Evolutionary conservation across 257 asterid genomes (phyloP).

Genomic region (Solanum chmielewskii): DNA sequence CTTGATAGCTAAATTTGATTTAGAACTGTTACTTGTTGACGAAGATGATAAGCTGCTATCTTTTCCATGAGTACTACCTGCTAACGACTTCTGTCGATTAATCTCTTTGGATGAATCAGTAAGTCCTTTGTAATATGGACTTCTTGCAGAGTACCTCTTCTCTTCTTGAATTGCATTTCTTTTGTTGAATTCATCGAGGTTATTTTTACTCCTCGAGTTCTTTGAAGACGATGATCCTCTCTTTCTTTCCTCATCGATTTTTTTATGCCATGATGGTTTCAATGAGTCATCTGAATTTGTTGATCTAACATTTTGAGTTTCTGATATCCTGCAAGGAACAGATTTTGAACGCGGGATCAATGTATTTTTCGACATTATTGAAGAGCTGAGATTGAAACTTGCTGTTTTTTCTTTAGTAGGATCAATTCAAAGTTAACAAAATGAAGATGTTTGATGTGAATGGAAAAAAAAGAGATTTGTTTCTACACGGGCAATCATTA

Average conservation of each 20-base stretch:
- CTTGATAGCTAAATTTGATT: constrained; percentile 31
- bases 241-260: constrained; percentile 10
- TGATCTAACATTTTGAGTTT: constrained; percentile 15
- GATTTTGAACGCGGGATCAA: constrained; percentile 45
- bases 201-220: constrained; percentile 21
- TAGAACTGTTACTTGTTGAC: constrained; percentile 15
- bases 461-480: background rate
- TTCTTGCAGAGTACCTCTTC: constrained; percentile 17
- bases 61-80: constrained; percentile 34
- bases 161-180: constrained; percentile 26
- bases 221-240: constrained; percentile 4
- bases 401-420: background rate
- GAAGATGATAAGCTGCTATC: constrained; percentile 9
- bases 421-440: background rate
- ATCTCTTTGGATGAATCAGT: constrained; percentile 37
- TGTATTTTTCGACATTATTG: constrained; percentile 50
- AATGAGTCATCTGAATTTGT: constrained; percentile 34
- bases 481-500: background rate
- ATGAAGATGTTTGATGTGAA: background rate
- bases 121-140: constrained; percentile 70
- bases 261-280: constrained; percentile 28
- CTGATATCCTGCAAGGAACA: constrained; percentile 27
- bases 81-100: constrained; percentile 28
- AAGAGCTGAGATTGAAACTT: constrained; percentile 2
- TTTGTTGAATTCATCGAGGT: constrained; percentile 38